Base-by-base conservation (phyloP, 2,329 filamentous ascomycete genomes). In the Alternaria triticimaculans region DNA sequence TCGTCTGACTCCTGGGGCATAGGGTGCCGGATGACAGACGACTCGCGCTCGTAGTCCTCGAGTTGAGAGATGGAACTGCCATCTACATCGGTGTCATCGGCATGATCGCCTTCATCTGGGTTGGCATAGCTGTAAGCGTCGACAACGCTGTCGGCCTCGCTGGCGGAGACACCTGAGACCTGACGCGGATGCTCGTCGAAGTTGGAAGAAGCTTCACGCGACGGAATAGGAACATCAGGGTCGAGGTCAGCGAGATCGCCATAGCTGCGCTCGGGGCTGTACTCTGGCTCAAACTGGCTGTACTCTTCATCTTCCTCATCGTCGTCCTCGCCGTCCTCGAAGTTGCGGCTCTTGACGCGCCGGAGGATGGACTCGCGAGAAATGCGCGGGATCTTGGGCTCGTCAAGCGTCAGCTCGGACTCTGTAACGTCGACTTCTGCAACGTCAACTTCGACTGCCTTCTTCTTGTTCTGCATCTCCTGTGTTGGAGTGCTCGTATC, bases 331-430 rank as follows among this genome's bases (percentile, higher is more conserved):
- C 82, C 80, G 21, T 89, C 87, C 18, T 90, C 87, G 48, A 87
- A 84, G 51, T 82, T 83, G 64, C 80, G 83, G 78, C 79, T 92
- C 77, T 96, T 93, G 59, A 97, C 90, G 66, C 95, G 93, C 57
- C 92, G 90, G 72, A 98, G 84, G 71, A 98, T 98, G 0, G 94
- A 97, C 78, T 98, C 96, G 41, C 95, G 89, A 9, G 95, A 97
- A 75, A 98, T 97, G 58, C 91, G 91, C 11, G 92, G 92, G 14
- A 91, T 82, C 68, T 91, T 85, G 71, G 90, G 91, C 62, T 90
- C 87, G 9, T 79, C 75, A 55, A 68, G 44, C 11, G 65, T 65
- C 21, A 76, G 51, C 43, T 78, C 76, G n/a, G 66, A 72, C 30
- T 75, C 78, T 15, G 78, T 79, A 20, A 78, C 68, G 10, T 69